Conservation (phyloP, 1,139 yeast genomes). For the Lodderomyces metapsilosis region DNA sequence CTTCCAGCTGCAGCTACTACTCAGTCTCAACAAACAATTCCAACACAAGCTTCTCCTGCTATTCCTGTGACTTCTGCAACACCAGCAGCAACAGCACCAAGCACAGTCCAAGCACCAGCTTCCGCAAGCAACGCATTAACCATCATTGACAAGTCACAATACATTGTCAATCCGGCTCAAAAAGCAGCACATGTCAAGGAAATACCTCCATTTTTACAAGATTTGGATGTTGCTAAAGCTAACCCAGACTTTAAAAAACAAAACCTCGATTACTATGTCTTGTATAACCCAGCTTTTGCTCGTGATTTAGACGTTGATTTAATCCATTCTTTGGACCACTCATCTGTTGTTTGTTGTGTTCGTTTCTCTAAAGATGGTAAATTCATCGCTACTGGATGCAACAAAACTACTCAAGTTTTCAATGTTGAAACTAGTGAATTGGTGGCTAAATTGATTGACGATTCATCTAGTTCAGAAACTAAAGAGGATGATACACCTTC, state of each 20-base stretch:
- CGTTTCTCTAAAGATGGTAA: constrained; percentile 91
- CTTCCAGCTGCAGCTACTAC: constrained; percentile 11
- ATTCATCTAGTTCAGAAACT: constrained; percentile 33
- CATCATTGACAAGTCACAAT: constrained; percentile 42
- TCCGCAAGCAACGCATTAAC: constrained; percentile 38
- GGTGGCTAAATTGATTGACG: constrained; percentile 85
- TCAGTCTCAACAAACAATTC: constrained; percentile 13
- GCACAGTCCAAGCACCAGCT: too few relatives aligned
- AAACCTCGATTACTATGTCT: constrained; percentile 82
- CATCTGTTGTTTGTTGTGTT: constrained; percentile 95
- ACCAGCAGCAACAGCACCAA: constrained; percentile 16
- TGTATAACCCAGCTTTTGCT: constrained; percentile 82
- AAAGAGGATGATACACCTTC: constrained; percentile 28
- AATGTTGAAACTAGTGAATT: constrained; percentile 90
- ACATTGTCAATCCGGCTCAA: constrained; percentile 43
- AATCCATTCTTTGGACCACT: constrained; percentile 87
- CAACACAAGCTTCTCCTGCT: constrained; percentile 16
- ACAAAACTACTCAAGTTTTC: constrained; percentile 92
- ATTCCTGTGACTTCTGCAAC: constrained; percentile 15
- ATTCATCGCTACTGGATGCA: constrained; percentile 95
- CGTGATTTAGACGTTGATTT: constrained; percentile 77
- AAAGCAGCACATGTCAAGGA: constrained; percentile 64
- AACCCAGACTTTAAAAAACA: constrained; percentile 80
- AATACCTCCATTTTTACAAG: constrained; percentile 79
- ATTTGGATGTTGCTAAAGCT: constrained; percentile 76